These are phyloP conservation scores for Ramichloridium luteum DNA, from an alignment of 2,329 filamentous ascomycete genomes.

Conservation along the genomic window DNA sequence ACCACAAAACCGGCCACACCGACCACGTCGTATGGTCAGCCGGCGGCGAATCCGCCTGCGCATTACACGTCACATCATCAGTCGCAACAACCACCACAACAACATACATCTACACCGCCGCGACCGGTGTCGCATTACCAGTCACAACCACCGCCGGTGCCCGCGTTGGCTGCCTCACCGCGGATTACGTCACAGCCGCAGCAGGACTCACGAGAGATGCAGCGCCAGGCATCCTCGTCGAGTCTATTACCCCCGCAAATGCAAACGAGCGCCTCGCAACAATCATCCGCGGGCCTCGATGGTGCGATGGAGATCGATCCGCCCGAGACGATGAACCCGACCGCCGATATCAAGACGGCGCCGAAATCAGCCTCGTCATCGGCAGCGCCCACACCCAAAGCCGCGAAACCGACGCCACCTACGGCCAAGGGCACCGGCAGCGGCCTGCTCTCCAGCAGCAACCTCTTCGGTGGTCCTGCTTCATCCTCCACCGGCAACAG, in stretches of 20 bases:
- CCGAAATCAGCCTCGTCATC: slow-evolving; percentile 20
- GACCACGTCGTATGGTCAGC: slow-evolving; percentile 17
- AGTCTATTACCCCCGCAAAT: slow-evolving; percentile 8
- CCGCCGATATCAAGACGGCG: slow-evolving; percentile 11
- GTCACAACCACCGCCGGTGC: not conserved
- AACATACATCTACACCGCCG: slow-evolving; percentile 14
- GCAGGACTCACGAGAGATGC: no score
- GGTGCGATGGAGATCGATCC: slow-evolving; percentile 24
- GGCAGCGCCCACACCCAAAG: slow-evolving; percentile 19
- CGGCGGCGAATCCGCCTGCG: no score
- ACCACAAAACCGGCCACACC: slow-evolving; percentile 26
- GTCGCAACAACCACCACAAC: slow-evolving; percentile 9
- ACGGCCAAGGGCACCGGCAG: slow-evolving; percentile 44
- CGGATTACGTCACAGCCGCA: no score
- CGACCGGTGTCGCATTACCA: slow-evolving; percentile 6
- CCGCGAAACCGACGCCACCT: slow-evolving; percentile 40
- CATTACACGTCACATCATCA: no score
- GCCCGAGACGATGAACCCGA: no score
- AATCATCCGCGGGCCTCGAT: slow-evolving; percentile 12
- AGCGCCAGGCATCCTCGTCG: no score
- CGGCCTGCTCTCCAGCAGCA: slow-evolving; percentile 51
- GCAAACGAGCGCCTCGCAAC: slow-evolving; percentile 5
- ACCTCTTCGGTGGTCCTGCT: slow-evolving; percentile 46
- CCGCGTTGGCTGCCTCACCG: no score
- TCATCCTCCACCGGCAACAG: slow-evolving; percentile 34